A percentile compares a stretch with the other conserved stretches of the same genome.
Conservation (phyloP, 2,329 filamentous ascomycete species). For the Helminthosporium solani region DNA sequence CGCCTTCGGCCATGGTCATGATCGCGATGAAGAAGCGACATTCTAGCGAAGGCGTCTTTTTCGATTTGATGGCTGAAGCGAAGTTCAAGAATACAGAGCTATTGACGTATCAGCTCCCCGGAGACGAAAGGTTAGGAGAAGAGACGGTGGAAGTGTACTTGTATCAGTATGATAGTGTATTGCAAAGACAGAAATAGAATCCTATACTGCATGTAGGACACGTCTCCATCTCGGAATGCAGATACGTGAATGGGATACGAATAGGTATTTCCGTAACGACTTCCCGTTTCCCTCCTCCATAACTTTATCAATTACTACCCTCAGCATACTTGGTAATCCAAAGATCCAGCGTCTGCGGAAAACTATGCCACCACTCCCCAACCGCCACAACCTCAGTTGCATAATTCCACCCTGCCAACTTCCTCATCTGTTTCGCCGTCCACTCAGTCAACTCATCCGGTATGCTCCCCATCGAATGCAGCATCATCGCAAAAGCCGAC, state of each 20-base stretch:
- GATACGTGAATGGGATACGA: no score
- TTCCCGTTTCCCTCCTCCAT: no score
- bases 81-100: conserved; percentile 23
- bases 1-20: conserved; percentile 54
- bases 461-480: conserved; percentile 20
- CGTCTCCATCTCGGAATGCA: no score
- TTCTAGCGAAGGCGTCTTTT: conserved; percentile 65
- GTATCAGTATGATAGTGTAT: conserved; percentile 9
- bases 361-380: conserved; percentile 25
- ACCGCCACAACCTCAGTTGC: conserved; percentile 11
- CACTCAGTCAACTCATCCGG: conserved; percentile 20
- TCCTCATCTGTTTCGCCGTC: conserved; percentile 17
- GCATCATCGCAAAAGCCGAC: conserved; percentile 17
- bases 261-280: no score
- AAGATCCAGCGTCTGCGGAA: conserved; percentile 14
- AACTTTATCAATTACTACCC: no score
- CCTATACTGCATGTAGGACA: no score
- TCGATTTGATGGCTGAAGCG: conserved; percentile 52
- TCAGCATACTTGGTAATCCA: conserved; percentile 13
- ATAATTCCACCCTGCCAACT: conserved; percentile 18
- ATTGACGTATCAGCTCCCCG: conserved; percentile 23
- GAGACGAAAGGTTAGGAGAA: conserved; percentile 27
- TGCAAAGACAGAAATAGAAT: neutral
- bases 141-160: conserved; percentile 29
- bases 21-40: conserved; percentile 69